phyloP scores from a whole-genome alignment of 306 rosid genomes.

The Myrica gale region DNA sequence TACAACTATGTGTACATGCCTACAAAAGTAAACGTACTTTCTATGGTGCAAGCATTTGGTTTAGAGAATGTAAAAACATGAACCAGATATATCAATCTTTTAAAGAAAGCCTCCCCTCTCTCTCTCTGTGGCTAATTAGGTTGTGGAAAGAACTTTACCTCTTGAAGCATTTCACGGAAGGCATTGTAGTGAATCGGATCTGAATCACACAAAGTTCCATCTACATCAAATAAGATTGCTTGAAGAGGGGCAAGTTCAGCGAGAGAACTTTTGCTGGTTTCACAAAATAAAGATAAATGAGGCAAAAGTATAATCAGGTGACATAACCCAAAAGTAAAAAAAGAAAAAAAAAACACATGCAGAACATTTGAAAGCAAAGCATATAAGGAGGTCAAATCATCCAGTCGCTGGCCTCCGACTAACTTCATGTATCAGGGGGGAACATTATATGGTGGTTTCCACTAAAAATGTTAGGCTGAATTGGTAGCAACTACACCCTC shows the following conservation, averaged over 20 bases:
- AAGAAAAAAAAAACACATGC: background rate
- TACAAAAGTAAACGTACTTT: background rate
- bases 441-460: background rate
- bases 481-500: too few relatives aligned
- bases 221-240: constrained; percentile 86
- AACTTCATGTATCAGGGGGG: background rate
- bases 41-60: background rate
- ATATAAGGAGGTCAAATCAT: background rate
- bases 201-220: constrained; percentile 90
- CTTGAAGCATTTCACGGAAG: constrained; percentile 75
- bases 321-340: background rate
- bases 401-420: background rate
- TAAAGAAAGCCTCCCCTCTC: background rate
- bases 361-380: background rate
- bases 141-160: constrained; percentile 44
- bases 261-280: constrained; percentile 58
- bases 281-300: constrained; percentile 31
- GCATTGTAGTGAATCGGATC: constrained; percentile 83
- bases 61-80: background rate
- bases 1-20: background rate
- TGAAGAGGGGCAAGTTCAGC: constrained; percentile 64
- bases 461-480: background rate
- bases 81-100: background rate
- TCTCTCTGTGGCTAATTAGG: background rate
- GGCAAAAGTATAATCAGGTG: background rate